These are phyloP conservation scores for Citrus australasica DNA, from an alignment of 345 rosid genomes.

Conservation along the genomic window DNA sequence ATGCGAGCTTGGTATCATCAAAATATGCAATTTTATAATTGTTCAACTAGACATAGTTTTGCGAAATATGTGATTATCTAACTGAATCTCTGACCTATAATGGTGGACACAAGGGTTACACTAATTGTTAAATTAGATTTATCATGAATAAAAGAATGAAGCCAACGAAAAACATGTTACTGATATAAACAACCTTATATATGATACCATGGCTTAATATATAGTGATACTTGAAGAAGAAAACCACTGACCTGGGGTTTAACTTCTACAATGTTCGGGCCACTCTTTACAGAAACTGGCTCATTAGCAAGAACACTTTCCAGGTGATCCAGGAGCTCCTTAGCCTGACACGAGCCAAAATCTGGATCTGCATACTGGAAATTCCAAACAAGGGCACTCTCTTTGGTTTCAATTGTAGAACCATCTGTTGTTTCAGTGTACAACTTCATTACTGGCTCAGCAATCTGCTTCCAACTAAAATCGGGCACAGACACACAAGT, in stretches of 20 bases:
- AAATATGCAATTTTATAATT: background rate
- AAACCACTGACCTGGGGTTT: slow-evolving; percentile 80
- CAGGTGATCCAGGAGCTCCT: slow-evolving; percentile 92
- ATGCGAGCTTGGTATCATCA: background rate
- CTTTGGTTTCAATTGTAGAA: slow-evolving; percentile 83
- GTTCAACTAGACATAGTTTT: too few species aligned
- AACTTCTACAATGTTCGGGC: slow-evolving; percentile 87
- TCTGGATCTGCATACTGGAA: slow-evolving; percentile 89
- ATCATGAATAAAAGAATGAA: background rate
- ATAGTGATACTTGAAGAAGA: background rate
- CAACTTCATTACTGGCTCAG: slow-evolving; percentile 91
- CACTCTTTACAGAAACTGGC: slow-evolving; percentile 87
- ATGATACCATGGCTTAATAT: background rate
- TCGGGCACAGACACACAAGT: slow-evolving; percentile 55
- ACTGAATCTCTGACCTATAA: background rate
- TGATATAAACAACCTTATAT: background rate
- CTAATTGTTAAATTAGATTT: background rate
- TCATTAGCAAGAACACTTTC: slow-evolving; percentile 92
- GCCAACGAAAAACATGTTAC: background rate
- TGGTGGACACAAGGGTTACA: background rate
- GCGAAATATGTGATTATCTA: too few species aligned
- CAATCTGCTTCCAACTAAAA: slow-evolving; percentile 90
- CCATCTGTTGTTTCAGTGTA: slow-evolving; percentile 97
- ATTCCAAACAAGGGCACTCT: slow-evolving; percentile 85
- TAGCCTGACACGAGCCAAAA: slow-evolving; percentile 96